A percentile compares a stretch with the other conserved stretches of the same genome.
These are phyloP conservation scores for Dendrobium catenatum DNA, from an alignment of 106 monocot genomes.

Conservation along the genomic window DNA sequence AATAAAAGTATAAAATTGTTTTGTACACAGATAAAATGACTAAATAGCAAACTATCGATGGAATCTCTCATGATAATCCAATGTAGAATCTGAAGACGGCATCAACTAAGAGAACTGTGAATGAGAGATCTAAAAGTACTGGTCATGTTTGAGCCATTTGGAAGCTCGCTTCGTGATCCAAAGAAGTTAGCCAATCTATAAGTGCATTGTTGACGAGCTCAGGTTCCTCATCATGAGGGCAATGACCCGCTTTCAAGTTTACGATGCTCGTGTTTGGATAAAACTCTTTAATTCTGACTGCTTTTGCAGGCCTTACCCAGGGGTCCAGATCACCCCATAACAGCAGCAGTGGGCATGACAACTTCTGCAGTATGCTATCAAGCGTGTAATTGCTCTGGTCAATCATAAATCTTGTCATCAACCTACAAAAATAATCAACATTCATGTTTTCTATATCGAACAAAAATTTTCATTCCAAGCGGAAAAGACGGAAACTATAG, in stretches of 20 bases:
- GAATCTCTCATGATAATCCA: too few species aligned
- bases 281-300: slow-evolving; percentile 67
- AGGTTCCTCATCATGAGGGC: slow-evolving; percentile 93
- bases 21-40: too few species aligned
- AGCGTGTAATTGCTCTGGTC: slow-evolving; percentile 84
- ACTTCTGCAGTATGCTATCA: slow-evolving; percentile 58
- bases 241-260: slow-evolving; percentile 85
- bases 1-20: too few species aligned
- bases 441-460: not conserved
- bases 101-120: too few species aligned
- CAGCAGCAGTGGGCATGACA: slow-evolving; percentile 72
- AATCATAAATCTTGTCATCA: slow-evolving; percentile 86
- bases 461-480: too few species aligned
- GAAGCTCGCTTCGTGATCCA: slow-evolving; percentile 29
- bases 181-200: slow-evolving; percentile 68
- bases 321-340: slow-evolving; percentile 96
- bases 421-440: slow-evolving; percentile 22
- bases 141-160: slow-evolving; percentile 20
- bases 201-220: slow-evolving; percentile 81
- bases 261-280: slow-evolving; percentile 74
- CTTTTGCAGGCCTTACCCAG: slow-evolving; percentile 89
- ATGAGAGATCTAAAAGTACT: too few species aligned
- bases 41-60: too few species aligned
- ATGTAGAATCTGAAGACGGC: not conserved
- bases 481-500: not conserved